Conservation (phyloP, 2,329 filamentous ascomycete species). For the Exophiala xenobiotica region DNA sequence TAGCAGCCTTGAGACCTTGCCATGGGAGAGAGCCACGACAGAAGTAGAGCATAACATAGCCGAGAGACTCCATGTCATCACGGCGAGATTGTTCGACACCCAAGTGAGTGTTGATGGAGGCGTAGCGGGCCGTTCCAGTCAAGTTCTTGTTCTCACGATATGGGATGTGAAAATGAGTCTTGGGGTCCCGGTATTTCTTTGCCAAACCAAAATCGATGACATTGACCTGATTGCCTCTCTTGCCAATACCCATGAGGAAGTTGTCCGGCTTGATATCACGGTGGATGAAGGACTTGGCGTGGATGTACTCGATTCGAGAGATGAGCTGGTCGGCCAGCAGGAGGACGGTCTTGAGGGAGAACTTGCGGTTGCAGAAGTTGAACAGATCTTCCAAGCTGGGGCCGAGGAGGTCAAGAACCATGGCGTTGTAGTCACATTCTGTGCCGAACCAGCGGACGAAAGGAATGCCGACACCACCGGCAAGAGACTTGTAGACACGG, state of each 20-base stretch:
- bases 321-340: constrained; percentile 97
- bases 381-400: constrained; percentile 96
- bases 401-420: constrained; percentile 96
- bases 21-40: constrained; percentile 97
- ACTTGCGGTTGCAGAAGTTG: constrained; percentile 99
- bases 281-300: constrained; percentile 99
- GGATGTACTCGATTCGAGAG: constrained; percentile 98
- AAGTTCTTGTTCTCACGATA: constrained; percentile 99
- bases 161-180: constrained; percentile 99
- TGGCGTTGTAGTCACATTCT: constrained; percentile 99
- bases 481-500: constrained; percentile 80
- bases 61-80: constrained; percentile 98
- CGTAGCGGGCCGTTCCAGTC: constrained; percentile 97
- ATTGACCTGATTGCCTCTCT: constrained; percentile 98
- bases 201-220: constrained; percentile 98
- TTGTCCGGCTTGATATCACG: constrained; percentile 99
- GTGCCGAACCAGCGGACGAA: constrained; percentile 99
- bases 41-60: constrained; percentile 99
- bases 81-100: constrained; percentile 98
- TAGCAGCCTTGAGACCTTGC: constrained; percentile 97
- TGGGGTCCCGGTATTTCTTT: constrained; percentile 99
- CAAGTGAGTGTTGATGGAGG: constrained; percentile 97
- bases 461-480: constrained; percentile 94
- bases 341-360: constrained; percentile 96
- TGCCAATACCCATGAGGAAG: constrained; percentile 98